Evolutionary conservation across 2,329 filamentous ascomycete species (phyloP), one percentile per base, ranked within the genome.

Genomic region (Alternaria rosae): DNA sequence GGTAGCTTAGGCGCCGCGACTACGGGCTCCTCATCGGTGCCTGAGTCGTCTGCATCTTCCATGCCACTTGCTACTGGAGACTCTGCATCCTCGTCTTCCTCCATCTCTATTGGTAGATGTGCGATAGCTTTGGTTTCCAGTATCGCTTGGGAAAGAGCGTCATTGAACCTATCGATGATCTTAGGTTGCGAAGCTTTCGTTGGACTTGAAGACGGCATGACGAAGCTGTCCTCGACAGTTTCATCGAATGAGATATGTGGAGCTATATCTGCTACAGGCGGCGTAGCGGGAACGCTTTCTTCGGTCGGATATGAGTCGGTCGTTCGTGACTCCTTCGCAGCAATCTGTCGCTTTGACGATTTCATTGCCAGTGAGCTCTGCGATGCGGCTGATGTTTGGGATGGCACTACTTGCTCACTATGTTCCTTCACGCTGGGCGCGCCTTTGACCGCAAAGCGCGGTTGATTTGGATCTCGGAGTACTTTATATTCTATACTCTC

Each of bases 141-240:
- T 60, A 95, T 92, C 56, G 87, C 86, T 35, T 86, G 80, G 30
- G 90, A 86, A 9, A 94, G 80, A 26, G 86, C 87, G 68, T 92
- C 89, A 9, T 69, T 57, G 61, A 69, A 65, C n/a, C 47, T 45
- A 23, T 62, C 54, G 38, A 41, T n/a, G 13, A 4, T 12, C 4
- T 53, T 50, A 21, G 47, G 25, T n/a, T 43, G 38, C 28, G 8
- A 12, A 6, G 9, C 17, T 38, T 69, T 54, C 17, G 11, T 47
- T 13, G 48, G 32, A 42, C 63, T 62, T 25, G 63, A 57, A 25
- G 63, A 59, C 5, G 65, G 57, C 54, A 65, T 55, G 4, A 71
- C 48, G 45, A 77, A 78, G 55, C 76, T 78, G 21, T 77, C 75
- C 56, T 73, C 59, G 4, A 78, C 74, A 21, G 67, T 61, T 4